Percentiles rank a stretch among this genome's conserved stretches.
These are phyloP conservation scores for Pseudognaphalium luteoalbum DNA, from an alignment of 129 eudicot species.

Conservation along the genomic window DNA sequence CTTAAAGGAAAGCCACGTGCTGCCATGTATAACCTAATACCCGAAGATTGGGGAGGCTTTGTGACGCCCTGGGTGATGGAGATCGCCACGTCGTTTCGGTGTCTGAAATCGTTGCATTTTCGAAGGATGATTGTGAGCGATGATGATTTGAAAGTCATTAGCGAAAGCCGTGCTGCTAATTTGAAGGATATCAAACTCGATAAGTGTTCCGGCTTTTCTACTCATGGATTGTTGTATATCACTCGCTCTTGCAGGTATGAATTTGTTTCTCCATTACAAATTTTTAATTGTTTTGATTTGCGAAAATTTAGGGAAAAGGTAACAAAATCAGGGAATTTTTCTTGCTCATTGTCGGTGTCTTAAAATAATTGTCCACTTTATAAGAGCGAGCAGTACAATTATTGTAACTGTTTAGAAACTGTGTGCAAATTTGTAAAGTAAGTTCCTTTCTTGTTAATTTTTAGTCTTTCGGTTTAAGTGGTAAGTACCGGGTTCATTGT, in stretches of 20 bases:
- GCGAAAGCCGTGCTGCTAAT: slow-evolving; percentile 37
- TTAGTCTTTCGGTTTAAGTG: no score
- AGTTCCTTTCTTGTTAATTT: no score
- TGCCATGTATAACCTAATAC: slow-evolving; percentile 81
- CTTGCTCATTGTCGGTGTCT: no score
- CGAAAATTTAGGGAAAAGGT: not conserved
- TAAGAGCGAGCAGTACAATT: no score
- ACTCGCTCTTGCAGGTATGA: slow-evolving; percentile 56
- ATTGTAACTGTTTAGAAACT: no score
- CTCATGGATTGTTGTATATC: slow-evolving; percentile 57
- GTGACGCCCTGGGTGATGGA: slow-evolving; percentile 69
- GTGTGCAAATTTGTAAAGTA: no score
- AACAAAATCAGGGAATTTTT: no score
- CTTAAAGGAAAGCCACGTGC: slow-evolving; percentile 92
- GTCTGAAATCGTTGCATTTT: slow-evolving; percentile 58
- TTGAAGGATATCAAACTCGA: slow-evolving; percentile 63
- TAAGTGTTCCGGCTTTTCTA: slow-evolving; percentile 72
- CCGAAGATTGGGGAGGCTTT: slow-evolving; percentile 86
- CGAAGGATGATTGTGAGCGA: slow-evolving; percentile 75
- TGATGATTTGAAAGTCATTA: slow-evolving; percentile 55
- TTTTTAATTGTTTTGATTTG: not conserved
- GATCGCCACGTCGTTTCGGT: slow-evolving; percentile 41
- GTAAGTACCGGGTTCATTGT: no score
- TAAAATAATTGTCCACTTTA: no score
- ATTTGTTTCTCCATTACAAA: not conserved